Evolutionary conservation across 495 filamentous ascomycete genomes (phyloP), one percentile per base, ranked within the genome.

Genomic region (Aspergillus avenaceus): DNA sequence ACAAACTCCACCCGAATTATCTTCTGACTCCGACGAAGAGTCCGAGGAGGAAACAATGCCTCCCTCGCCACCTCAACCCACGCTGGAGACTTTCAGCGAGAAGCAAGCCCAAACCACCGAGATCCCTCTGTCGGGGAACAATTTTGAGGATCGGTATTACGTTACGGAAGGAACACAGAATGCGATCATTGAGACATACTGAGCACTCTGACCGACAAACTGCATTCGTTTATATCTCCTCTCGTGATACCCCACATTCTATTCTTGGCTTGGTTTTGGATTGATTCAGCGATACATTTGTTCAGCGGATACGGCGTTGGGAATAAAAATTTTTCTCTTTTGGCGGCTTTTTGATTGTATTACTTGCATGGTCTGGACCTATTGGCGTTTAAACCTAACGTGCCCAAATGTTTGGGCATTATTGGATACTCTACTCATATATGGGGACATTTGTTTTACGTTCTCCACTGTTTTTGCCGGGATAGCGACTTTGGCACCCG

Each of bases 21-120:
- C 87, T 25, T 75, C 87, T 58, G 82, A 84, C 54, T 72, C 65
- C 2, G 82, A 81, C 49, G 82, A 80, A 31, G 85, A 87, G 55
- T 88, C 85, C 0, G 84, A 88, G 40, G 84, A 87, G 50, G 84
- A 87, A 47, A 76, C 82, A 24, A 87, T 88, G 77, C 91, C 91
- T 26, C 84, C 87, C n/a, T 95, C 92, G 46, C 91, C 92, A 41
- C 86, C 85, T 47, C 70, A 78, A 57, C 67, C 71, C 4, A 75
- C 81, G 2, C 73, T 90, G 45, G 79, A 86, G 53, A 72, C 83
- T 29, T 88, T 92, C 63, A 75, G 84, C 31, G 80, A 86, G 56
- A 88, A 91, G 74, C 68, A 82, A 66, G 55, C 71, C 47, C 72
- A 82, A 59, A 67, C 74, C 41, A 75, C 76, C 51, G 67, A 76